Evolutionary conservation across 192 early-diverging fungal genomes (phyloP).

Genomic region (Allomyces macrogynus): DNA sequence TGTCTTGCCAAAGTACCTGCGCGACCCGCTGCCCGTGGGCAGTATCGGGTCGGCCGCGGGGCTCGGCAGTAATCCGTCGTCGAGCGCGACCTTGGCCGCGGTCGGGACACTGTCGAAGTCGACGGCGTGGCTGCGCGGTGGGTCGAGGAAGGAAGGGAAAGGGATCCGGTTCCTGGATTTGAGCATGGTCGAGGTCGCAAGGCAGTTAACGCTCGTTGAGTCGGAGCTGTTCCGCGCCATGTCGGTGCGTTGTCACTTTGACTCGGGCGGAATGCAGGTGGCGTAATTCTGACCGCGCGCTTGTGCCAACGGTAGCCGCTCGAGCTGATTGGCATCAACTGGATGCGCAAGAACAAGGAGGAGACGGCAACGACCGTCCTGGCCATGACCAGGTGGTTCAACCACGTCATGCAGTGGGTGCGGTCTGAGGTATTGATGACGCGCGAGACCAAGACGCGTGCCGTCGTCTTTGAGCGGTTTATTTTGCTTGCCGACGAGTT

Average conservation of each 20-base stretch:
- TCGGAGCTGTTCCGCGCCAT: conserved; percentile 26
- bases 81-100: no score
- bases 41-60: no score
- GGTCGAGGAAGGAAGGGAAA: neutral
- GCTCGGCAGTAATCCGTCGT: no score
- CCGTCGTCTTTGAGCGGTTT: conserved; percentile 19
- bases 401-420: conserved; percentile 34
- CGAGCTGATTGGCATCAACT: conserved; percentile 28
- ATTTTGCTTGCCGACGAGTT: conserved; percentile 19
- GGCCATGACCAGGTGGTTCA: conserved; percentile 31
- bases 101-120: no score
- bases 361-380: conserved; percentile 26
- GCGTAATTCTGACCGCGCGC: no score
- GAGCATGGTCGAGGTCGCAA: conserved; percentile 30
- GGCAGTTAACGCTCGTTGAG: conserved; percentile 34
- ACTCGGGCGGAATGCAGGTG: no score
- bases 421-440: conserved; percentile 26
- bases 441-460: conserved; percentile 22
- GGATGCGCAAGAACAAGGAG: conserved; percentile 40
- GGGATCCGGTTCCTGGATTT: conserved; percentile 15
- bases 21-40: no score
- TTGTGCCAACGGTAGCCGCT: conserved; percentile 7
- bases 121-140: neutral
- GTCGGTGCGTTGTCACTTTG: conserved; percentile 7
- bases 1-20: no score